These are phyloP conservation scores for Priceomyces castillae DNA, from an alignment of 805 yeast species.

Conservation along the genomic window DNA sequence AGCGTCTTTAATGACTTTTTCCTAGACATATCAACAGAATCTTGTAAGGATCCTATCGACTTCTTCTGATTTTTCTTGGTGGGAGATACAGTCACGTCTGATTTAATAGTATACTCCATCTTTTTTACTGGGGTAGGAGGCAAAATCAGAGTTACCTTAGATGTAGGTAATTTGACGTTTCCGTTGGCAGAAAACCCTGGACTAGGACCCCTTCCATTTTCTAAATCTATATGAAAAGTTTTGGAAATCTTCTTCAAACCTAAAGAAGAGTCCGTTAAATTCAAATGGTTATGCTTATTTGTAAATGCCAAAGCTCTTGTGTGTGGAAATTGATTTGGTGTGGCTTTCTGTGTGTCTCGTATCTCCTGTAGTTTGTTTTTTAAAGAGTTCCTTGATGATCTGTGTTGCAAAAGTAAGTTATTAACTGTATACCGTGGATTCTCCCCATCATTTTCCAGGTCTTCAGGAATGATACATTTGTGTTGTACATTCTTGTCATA, in stretches of 20 bases:
- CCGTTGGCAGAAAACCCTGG: conserved; percentile 51
- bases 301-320: conserved; percentile 8
- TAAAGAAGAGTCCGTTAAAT: conserved; percentile 38
- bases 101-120: conserved; percentile 40
- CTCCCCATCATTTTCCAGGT: conserved; percentile 19
- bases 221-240: neutral
- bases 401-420: conserved; percentile 37
- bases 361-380: conserved; percentile 27
- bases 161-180: conserved; percentile 48
- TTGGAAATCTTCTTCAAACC: conserved; percentile 33
- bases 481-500: conserved; percentile 38
- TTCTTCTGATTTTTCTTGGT: conserved; percentile 1
- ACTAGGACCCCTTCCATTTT: conserved; percentile 2
- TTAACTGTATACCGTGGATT: conserved; percentile 38
- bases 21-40: conserved; percentile 21
- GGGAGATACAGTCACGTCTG: conserved; percentile 12
- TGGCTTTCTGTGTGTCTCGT: conserved; percentile 12
- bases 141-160: conserved; percentile 43
- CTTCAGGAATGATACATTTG: conserved; percentile 33
- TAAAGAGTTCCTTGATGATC: conserved; percentile 33
- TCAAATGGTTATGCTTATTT: conserved; percentile 35
- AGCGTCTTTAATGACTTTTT: conserved; percentile 36
- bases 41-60: conserved; percentile 1
- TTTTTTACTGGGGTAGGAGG: conserved; percentile 72
- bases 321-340: conserved; percentile 4